A percentile compares a stretch with the other conserved stretches of the same genome.
These are phyloP conservation scores for Cunninghamia lanceolata DNA, from an alignment of 75 land plant genomes.

Conservation along the genomic window DNA sequence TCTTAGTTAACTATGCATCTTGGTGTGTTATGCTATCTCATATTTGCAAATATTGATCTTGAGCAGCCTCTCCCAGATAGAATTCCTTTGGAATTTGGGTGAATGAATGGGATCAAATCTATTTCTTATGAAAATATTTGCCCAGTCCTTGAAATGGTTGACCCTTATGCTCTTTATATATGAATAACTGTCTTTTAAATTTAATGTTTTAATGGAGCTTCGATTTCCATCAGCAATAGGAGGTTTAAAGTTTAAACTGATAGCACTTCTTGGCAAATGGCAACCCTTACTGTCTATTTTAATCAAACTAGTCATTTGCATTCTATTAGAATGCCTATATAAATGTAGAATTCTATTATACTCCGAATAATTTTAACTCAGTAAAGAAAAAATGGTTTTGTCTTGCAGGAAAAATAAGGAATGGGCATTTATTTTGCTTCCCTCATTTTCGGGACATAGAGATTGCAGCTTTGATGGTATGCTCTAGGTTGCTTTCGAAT, in stretches of 20 bases:
- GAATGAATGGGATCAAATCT: no score
- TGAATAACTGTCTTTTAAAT: background rate
- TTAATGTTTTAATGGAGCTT: background rate
- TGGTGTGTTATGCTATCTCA: no score
- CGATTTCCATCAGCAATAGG: background rate
- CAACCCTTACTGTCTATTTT: background rate
- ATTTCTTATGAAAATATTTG: no score
- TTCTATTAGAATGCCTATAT: background rate
- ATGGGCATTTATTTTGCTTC: conserved; percentile 8
- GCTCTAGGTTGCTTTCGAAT: background rate
- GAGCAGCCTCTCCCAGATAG: no score
- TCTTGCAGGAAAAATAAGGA: conserved; percentile 1
- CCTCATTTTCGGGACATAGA: conserved; percentile 3
- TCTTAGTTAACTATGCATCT: no score
- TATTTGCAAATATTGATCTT: no score
- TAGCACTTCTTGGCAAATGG: background rate
- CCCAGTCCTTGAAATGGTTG: background rate
- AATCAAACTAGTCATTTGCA: background rate
- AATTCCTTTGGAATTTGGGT: no score
- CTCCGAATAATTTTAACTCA: background rate
- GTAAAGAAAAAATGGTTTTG: background rate
- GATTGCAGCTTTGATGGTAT: conserved; percentile 6
- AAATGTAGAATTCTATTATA: background rate
- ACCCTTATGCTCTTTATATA: background rate
- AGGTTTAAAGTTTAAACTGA: background rate